phyloP scores from a whole-genome alignment of 2,329 filamentous ascomycete genomes.

The Talaromyces piceae region DNA sequence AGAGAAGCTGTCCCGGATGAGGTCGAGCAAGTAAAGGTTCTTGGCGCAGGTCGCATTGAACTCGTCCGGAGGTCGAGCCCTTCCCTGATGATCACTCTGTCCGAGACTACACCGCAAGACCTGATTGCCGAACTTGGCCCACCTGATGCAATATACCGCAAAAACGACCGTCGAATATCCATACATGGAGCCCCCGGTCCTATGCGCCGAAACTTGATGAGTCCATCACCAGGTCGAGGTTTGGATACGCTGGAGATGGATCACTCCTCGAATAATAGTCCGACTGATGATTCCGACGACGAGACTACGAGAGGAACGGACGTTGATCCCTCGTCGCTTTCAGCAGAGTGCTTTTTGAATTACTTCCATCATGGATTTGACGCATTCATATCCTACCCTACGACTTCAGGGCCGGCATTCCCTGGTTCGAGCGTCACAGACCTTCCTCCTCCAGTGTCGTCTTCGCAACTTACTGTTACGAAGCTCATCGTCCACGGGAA shows the following conservation, averaged over 20 bases:
- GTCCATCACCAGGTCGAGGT: conserved; percentile 27
- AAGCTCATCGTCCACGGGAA: conserved; percentile 94
- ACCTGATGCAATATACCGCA: conserved; percentile 88
- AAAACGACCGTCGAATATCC: conserved; percentile 79
- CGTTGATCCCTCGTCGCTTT: conserved; percentile 49
- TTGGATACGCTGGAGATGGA: conserved; percentile 58
- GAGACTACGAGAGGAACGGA: conserved; percentile 50
- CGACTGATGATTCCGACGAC: conserved; percentile 60
- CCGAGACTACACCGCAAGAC: conserved; percentile 86
- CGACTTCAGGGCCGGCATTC: conserved; percentile 55
- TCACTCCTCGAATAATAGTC: conserved; percentile 64
- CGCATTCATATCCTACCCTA: conserved; percentile 75
- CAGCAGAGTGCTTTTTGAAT: conserved; percentile 74
- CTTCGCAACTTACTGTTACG: conserved; percentile 69
- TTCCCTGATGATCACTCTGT: conserved; percentile 65
- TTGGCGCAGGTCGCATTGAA: conserved; percentile 72
- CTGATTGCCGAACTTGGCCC: conserved; percentile 84
- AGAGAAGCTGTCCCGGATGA: conserved; percentile 83
- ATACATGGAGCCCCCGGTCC: conserved; percentile 53
- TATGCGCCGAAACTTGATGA: conserved; percentile 27
- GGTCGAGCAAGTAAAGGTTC: conserved; percentile 69
- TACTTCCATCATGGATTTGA: conserved; percentile 97
- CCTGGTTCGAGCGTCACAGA: conserved; percentile 41
- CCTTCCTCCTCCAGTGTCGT: conserved; percentile 19
- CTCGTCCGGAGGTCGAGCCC: conserved; percentile 63